Evolutionary conservation across 495 filamentous ascomycete genomes (phyloP).

Genomic region (Pyrenula aspistea): DNA sequence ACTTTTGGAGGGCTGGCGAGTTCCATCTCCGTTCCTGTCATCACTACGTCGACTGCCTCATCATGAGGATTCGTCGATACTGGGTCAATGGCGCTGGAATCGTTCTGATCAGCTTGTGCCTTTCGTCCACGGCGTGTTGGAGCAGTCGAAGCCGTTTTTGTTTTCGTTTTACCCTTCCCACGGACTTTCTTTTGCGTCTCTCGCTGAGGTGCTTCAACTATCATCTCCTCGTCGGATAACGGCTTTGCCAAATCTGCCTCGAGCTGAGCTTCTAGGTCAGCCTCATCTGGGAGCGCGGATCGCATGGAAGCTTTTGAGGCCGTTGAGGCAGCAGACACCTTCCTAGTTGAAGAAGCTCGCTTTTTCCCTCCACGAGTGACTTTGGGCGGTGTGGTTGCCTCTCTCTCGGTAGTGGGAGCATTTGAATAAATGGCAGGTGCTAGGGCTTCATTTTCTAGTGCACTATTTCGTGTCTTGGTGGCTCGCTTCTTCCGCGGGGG

Average conservation of each 20-base stretch:
- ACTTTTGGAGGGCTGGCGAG: neutral
- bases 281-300: constrained; percentile 37
- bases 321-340: constrained; percentile 39
- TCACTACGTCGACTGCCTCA: neutral
- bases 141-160: constrained; percentile 12
- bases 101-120: constrained; percentile 3
- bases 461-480: constrained; percentile 37
- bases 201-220: neutral
- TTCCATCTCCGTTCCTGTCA: constrained; percentile 1
- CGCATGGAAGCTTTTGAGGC: constrained; percentile 26
- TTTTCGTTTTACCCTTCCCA: neutral
- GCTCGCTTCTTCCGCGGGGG: constrained; percentile 56
- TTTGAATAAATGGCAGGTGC: too few species aligned
- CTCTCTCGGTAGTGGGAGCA: too few species aligned
- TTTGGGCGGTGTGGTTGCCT: constrained; percentile 22
- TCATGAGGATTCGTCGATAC: neutral
- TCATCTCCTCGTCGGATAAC: constrained; percentile 40
- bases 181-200: neutral
- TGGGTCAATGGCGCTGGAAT: constrained; percentile 5
- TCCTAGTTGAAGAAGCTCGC: constrained; percentile 34
- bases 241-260: constrained; percentile 53
- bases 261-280: constrained; percentile 57
- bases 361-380: constrained; percentile 20
- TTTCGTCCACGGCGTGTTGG: constrained; percentile 9
- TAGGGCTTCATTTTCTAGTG: constrained; percentile 11